These are phyloP conservation scores for Tetragonia tetragonoides DNA, from an alignment of 148 eudicot genomes.

Conservation along the genomic window DNA sequence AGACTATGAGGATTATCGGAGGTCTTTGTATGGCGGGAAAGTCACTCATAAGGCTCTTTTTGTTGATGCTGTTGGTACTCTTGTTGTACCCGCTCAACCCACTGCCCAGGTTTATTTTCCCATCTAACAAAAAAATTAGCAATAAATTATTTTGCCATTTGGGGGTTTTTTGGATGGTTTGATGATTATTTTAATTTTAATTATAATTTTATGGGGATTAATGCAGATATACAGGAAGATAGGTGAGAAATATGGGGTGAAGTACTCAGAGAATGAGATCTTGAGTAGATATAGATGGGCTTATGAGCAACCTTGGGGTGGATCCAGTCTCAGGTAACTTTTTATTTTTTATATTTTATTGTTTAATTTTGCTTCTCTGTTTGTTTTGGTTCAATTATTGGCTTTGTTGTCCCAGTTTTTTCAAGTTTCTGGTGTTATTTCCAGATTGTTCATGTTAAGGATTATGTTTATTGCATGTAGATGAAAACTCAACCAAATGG, in stretches of 20 bases:
- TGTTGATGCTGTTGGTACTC: constrained; percentile 97
- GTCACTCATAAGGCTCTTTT: constrained; percentile 81
- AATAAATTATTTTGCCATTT: not conserved
- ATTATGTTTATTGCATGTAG: too few relatives aligned
- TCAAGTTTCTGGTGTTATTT: too few relatives aligned
- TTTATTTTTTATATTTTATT: not conserved
- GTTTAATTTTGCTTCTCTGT: not conserved
- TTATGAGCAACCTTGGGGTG: constrained; percentile 92
- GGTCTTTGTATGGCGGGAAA: constrained; percentile 57
- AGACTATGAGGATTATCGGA: constrained; percentile 81
- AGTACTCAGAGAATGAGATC: constrained; percentile 73
- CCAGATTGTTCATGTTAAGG: too few relatives aligned
- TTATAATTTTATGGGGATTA: not conserved
- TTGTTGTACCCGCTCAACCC: constrained; percentile 85
- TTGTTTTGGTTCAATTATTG: not conserved
- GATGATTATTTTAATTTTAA: not conserved
- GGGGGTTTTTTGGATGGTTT: not conserved
- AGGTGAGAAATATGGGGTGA: constrained; percentile 93
- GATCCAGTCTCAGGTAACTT: constrained; percentile 79
- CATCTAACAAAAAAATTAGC: not conserved
- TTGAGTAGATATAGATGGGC: constrained; percentile 76
- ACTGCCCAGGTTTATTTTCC: constrained; percentile 75
- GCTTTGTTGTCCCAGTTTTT: not conserved
- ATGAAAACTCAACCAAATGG: too few relatives aligned
- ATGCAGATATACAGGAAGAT: constrained; percentile 77